These are phyloP conservation scores for Dendrostoma leiphaemia DNA, from an alignment of 2,329 filamentous ascomycete genomes.

Conservation along the genomic window DNA sequence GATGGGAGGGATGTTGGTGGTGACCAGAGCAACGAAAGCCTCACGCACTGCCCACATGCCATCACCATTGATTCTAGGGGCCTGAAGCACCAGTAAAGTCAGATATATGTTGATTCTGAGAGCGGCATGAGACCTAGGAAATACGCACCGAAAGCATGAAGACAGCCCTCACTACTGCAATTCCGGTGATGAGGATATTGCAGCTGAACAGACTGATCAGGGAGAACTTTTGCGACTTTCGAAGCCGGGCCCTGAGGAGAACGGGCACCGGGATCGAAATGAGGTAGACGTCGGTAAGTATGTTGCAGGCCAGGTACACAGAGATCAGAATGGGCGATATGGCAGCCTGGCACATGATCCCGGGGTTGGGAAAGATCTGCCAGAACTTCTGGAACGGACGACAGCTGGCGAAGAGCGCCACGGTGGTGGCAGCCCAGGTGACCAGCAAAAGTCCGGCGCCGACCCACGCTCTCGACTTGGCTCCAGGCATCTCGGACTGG, in stretches of 20 bases:
- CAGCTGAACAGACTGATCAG: constrained; percentile 16
- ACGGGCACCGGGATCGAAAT: constrained; percentile 13
- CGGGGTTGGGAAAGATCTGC: constrained; percentile 59
- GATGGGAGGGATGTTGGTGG: constrained; percentile 12
- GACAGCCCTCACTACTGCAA: constrained; percentile 7
- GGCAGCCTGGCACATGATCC: constrained; percentile 34
- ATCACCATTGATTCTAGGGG: constrained; percentile 9
- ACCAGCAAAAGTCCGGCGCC: constrained; percentile 47
- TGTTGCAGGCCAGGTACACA: constrained; percentile 11
- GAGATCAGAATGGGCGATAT: constrained; percentile 9
- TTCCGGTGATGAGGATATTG: constrained; percentile 14
- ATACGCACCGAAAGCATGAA: constrained; percentile 5
- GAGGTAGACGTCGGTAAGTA: constrained; percentile 18
- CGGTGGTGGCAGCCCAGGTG: constrained; percentile 48
- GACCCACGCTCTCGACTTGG: constrained; percentile 40
- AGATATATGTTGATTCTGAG: no score
- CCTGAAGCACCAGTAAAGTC: no score
- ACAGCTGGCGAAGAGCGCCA: constrained; percentile 51
- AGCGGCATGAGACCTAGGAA: no score
- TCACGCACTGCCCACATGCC: constrained; percentile 13
- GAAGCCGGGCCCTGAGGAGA: constrained; percentile 5
- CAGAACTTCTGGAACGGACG: constrained; percentile 52
- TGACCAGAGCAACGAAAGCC: constrained; percentile 11
- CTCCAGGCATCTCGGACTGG: constrained; percentile 33
- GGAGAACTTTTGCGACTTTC: constrained; percentile 6